These are phyloP conservation scores for Citrus medica DNA, from an alignment of 345 rosid genomes.

Conservation along the genomic window DNA sequence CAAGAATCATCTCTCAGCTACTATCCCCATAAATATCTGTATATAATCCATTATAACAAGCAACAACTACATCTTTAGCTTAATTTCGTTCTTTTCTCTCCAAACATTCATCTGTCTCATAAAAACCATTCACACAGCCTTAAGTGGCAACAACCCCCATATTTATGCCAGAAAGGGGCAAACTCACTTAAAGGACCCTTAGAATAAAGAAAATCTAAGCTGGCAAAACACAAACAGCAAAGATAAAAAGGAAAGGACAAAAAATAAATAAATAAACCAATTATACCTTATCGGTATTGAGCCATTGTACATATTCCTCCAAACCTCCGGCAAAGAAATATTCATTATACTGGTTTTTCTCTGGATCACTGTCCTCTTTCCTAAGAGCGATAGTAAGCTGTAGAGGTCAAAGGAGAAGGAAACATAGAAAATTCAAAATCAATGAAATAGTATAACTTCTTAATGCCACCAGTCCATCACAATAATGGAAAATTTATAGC, in stretches of 20 bases:
- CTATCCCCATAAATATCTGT: background rate
- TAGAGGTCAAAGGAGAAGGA: slow-evolving; percentile 15
- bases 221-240: background rate
- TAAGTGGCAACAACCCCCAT: background rate
- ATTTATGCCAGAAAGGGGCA: background rate
- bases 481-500: background rate
- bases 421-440: background rate
- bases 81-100: background rate
- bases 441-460: slow-evolving; percentile 9
- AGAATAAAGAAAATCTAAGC: background rate
- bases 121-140: background rate
- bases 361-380: slow-evolving; percentile 57
- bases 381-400: slow-evolving; percentile 74
- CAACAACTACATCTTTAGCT: background rate
- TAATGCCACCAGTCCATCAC: background rate
- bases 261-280: background rate
- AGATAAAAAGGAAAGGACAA: background rate
- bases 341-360: slow-evolving; percentile 57
- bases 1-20: background rate
- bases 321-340: slow-evolving; percentile 84
- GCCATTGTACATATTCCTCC: slow-evolving; percentile 90
- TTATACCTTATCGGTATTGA: slow-evolving; percentile 80
- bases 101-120: background rate
- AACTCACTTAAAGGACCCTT: background rate
- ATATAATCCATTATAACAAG: background rate